Percentiles rank a stretch among this genome's conserved stretches.
Evolutionary conservation across 1,139 yeast species (phyloP).

Genomic region (Meyerozyma elateridarum): DNA sequence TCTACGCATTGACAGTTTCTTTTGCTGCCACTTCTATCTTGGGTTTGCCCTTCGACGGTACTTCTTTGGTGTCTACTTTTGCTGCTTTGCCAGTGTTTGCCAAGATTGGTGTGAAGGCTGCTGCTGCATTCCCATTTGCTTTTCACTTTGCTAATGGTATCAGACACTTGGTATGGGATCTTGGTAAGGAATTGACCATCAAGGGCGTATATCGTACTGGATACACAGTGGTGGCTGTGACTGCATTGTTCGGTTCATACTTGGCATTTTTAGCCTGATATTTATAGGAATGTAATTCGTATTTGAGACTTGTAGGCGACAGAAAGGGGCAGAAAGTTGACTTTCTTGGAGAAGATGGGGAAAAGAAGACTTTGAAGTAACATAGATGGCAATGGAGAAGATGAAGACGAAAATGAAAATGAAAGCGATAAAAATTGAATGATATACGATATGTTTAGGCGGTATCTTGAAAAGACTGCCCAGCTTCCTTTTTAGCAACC

Average conservation of each 20-base stretch:
- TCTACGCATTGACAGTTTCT: constrained; percentile 71
- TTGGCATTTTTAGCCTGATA: constrained; percentile 45
- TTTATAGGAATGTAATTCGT: too few relatives aligned
- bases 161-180: constrained; percentile 92
- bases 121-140: constrained; percentile 77
- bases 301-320: too few relatives aligned
- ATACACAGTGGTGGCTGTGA: constrained; percentile 69
- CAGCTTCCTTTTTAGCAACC: too few relatives aligned
- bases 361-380: too few relatives aligned
- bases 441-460: too few relatives aligned
- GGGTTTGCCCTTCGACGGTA: constrained; percentile 61
- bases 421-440: too few relatives aligned
- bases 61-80: constrained; percentile 52
- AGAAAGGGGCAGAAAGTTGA: too few relatives aligned
- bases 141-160: constrained; percentile 83
- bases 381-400: too few relatives aligned
- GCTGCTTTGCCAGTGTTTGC: constrained; percentile 56
- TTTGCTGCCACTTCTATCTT: constrained; percentile 69
- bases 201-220: constrained; percentile 93
- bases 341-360: too few relatives aligned
- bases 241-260: constrained; percentile 62
- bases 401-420: too few relatives aligned
- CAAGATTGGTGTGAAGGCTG: constrained; percentile 62
- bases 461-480: too few relatives aligned
- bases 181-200: constrained; percentile 70